phyloP scores from a whole-genome alignment of 257 asterid species.

The Solanum lycopersicoides region DNA sequence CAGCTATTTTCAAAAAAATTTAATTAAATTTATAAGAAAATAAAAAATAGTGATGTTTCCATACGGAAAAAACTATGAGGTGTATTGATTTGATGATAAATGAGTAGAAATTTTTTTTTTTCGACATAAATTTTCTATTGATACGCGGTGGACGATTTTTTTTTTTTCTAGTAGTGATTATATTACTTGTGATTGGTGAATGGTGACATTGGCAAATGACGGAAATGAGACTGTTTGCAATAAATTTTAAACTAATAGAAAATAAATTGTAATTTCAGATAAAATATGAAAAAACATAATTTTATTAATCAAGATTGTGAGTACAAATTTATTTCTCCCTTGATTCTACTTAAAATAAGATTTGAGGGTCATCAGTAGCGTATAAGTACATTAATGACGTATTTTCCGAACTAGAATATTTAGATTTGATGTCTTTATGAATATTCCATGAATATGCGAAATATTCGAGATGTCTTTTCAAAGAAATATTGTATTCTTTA shows the following conservation, averaged over 20 bases:
- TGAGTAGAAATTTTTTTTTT: background rate
- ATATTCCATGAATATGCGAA: too few species aligned
- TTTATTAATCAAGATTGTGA: too few species aligned
- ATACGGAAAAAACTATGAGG: background rate
- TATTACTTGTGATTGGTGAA: background rate
- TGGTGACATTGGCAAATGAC: background rate
- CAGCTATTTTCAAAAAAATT: rapidly evolving
- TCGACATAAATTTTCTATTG: background rate
- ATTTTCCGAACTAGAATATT: too few species aligned
- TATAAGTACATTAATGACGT: too few species aligned
- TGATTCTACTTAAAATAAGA: background rate
- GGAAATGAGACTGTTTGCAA: background rate
- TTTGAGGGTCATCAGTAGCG: background rate
- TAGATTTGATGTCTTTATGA: background rate
- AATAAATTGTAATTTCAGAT: too few species aligned
- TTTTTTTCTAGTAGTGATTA: background rate
- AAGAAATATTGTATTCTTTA: too few species aligned
- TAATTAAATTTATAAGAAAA: background rate
- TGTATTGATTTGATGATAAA: background rate
- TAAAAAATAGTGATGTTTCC: background rate
- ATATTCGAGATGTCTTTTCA: too few species aligned
- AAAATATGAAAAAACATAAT: too few species aligned
- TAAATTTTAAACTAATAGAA: background rate
- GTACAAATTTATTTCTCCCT: background rate
- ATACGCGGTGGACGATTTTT: too few species aligned